Evolutionary conservation across 2,329 filamentous ascomycete genomes (phyloP).

Genomic region (Arachnopeziza araneosa): DNA sequence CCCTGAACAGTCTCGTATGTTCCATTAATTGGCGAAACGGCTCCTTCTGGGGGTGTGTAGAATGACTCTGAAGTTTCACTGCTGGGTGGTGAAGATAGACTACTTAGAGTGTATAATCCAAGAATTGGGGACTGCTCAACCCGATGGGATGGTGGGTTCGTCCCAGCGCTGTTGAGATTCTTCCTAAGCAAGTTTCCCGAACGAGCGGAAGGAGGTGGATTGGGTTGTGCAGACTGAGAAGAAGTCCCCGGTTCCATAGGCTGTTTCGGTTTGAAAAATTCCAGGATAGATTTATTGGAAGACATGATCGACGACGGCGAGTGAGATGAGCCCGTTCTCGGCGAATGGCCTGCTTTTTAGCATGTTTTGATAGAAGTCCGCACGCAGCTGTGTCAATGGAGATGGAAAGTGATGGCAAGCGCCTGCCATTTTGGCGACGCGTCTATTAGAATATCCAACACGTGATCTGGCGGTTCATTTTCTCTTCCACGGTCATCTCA

Average conservation of each 20-base stretch:
- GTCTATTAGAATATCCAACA: too few relatives aligned
- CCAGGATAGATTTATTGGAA: constrained; percentile 14
- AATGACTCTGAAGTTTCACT: neutral
- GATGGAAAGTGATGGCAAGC: too few relatives aligned
- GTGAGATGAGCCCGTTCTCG: neutral
- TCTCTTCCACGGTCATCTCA: too few relatives aligned
- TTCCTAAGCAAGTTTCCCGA: neutral
- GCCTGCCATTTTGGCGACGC: too few relatives aligned
- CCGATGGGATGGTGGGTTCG: neutral
- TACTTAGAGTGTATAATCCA: constrained; percentile 5
- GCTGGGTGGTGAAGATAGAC: constrained; percentile 14
- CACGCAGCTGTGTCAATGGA: too few relatives aligned
- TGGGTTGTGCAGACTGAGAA: neutral
- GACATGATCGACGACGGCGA: constrained; percentile 5
- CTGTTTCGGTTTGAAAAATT: constrained; percentile 16
- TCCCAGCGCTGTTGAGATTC: neutral
- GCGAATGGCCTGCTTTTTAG: neutral
- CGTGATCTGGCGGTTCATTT: too few relatives aligned
- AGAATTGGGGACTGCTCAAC: neutral
- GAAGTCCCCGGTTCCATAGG: neutral
- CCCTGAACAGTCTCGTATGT: neutral
- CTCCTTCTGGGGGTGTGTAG: neutral
- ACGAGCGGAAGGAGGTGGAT: neutral
- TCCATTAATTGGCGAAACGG: neutral
- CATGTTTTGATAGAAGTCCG: neutral